These are phyloP conservation scores for cucumber (Cucumis sativus) DNA, from an alignment of 306 rosid species.

Conservation along the genomic window Cucumber_9930_V3 NC_026657.2:6536001-6536500, in stretches of 20 bases:
- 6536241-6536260: conserved; percentile 93
- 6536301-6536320: conserved; percentile 49
- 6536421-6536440: conserved; percentile 4
- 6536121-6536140: conserved; percentile 24
- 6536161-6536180: conserved; percentile 14
- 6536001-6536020: conserved; percentile 11
- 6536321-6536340: conserved; percentile 34
- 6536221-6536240: conserved; percentile 66
- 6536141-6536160: conserved; percentile 24
- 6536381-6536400: conserved; percentile 15
- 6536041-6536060: conserved; percentile 18
- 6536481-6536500: conserved; percentile 6
- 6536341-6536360: conserved; percentile 20
- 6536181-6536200: conserved; percentile 49
- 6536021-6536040: conserved; percentile 6
- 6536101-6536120: conserved; percentile 12
- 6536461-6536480: conserved; percentile 4
- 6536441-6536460: not conserved
- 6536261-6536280: conserved; percentile 84
- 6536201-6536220: conserved; percentile 85
- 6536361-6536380: conserved; percentile 25
- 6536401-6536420: not conserved
- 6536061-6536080: conserved; percentile 11
- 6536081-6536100: conserved; percentile 25
- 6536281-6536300: conserved; percentile 48